Conservation (phyloP, 2,329 filamentous ascomycete species). For the Ceratocystis albifundus region DNA sequence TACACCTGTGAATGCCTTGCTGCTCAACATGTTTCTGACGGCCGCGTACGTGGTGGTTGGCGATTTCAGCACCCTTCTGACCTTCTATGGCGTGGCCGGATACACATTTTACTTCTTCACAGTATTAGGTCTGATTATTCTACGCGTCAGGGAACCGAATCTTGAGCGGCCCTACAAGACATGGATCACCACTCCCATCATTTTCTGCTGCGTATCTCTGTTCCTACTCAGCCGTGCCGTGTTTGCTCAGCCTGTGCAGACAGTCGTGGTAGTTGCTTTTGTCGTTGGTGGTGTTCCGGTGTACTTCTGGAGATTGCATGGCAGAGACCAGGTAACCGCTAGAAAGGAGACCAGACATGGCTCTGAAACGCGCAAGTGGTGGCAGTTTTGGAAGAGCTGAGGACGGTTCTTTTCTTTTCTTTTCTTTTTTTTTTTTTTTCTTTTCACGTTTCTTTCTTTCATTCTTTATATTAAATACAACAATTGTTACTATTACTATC, state of each 20-base stretch:
- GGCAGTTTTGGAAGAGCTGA: constrained; percentile 48
- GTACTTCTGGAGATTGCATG: constrained; percentile 75
- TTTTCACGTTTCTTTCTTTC: background rate
- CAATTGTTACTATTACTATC: background rate
- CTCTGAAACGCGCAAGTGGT: constrained; percentile 35
- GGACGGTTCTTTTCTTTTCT: background rate
- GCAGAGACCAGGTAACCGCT: constrained; percentile 41
- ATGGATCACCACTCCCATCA: constrained; percentile 94
- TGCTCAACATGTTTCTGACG: constrained; percentile 67
- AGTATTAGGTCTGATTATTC: constrained; percentile 81
- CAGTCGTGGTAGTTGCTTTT: constrained; percentile 73
- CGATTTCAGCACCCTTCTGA: constrained; percentile 83
- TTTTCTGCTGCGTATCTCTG: constrained; percentile 94
- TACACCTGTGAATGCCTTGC: constrained; percentile 85
- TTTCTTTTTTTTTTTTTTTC: no score
- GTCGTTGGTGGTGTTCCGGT: constrained; percentile 73
- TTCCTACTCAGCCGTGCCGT: constrained; percentile 82
- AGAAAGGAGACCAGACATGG: constrained; percentile 34
- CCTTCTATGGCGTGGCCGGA: constrained; percentile 93
- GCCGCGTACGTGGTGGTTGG: constrained; percentile 69
- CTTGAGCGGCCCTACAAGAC: constrained; percentile 86
- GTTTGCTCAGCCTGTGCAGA: constrained; percentile 84
- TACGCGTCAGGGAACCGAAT: constrained; percentile 75
- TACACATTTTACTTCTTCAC: constrained; percentile 97
- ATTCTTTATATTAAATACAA: constrained; percentile 7